Evolutionary conservation across 345 rosid genomes (phyloP).

Genomic region (Gossypium longicalyx): DNA sequence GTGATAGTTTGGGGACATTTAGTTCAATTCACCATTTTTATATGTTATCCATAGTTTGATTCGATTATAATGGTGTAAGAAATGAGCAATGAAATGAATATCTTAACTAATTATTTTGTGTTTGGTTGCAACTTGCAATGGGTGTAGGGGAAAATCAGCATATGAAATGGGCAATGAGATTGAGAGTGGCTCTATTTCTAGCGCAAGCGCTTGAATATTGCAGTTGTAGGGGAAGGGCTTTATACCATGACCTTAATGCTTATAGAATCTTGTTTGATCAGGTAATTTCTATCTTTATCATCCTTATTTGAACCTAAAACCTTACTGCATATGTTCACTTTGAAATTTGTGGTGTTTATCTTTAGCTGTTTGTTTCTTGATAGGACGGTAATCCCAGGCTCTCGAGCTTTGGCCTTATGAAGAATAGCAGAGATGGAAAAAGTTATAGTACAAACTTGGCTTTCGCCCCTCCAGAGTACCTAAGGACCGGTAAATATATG

Average conservation of each 20-base stretch:
- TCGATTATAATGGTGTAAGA: neutral
- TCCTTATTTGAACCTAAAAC: neutral
- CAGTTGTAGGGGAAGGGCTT: constrained; percentile 65
- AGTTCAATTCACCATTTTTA: too few species aligned
- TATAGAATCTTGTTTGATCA: constrained; percentile 77
- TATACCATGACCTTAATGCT: constrained; percentile 85
- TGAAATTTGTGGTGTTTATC: neutral
- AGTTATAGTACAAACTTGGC: constrained; percentile 91
- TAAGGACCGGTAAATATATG: constrained; percentile 60
- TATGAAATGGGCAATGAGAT: constrained; percentile 88
- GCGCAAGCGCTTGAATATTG: constrained; percentile 85
- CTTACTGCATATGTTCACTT: neutral
- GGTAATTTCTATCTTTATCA: constrained; percentile 29
- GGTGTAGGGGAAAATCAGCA: constrained; percentile 78
- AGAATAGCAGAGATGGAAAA: constrained; percentile 90
- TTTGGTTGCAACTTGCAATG: constrained; percentile 25
- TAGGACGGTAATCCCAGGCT: constrained; percentile 83
- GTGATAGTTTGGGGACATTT: too few species aligned
- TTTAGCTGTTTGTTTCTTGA: constrained; percentile 13
- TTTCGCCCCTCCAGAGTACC: constrained; percentile 84
- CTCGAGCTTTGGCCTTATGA: constrained; percentile 85
- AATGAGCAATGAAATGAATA: neutral
- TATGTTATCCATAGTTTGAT: neutral
- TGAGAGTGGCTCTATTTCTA: constrained; percentile 77
- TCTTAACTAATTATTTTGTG: neutral